Conservation (phyloP, 164 flowering plant species). For the Piper betle region DNA sequence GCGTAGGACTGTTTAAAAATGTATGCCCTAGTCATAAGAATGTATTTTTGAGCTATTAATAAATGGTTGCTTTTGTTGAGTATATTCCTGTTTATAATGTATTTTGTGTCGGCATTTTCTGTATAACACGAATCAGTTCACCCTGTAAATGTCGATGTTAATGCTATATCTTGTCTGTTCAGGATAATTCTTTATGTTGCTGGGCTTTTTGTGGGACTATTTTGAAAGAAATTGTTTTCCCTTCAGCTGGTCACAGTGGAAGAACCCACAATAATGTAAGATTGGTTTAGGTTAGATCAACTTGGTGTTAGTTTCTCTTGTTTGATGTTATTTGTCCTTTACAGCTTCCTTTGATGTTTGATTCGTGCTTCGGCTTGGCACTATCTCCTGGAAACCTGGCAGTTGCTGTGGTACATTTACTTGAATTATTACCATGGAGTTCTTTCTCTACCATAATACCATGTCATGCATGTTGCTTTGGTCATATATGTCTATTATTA, state of each 20-base stretch:
- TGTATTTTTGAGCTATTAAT: too few relatives aligned
- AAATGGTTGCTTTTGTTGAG: too few relatives aligned
- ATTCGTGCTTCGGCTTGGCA: constrained; percentile 72
- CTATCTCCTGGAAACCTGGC: constrained; percentile 80
- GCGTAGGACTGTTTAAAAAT: too few relatives aligned
- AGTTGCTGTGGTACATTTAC: constrained; percentile 53
- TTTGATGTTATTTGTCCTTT: constrained; percentile 6
- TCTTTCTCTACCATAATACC: neutral
- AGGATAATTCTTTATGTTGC: constrained; percentile 65
- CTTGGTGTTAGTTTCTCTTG: neutral
- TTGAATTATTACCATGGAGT: neutral
- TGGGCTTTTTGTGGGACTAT: constrained; percentile 46
- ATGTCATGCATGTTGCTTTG: neutral
- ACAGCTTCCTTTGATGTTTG: constrained; percentile 57
- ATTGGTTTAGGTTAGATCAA: constrained; percentile 2
- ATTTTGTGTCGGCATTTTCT: too few relatives aligned
- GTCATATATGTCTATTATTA: neutral
- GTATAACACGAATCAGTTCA: too few relatives aligned
- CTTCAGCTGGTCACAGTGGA: constrained; percentile 40
- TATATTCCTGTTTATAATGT: too few relatives aligned
- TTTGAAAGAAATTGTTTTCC: constrained; percentile 43
- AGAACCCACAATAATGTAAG: constrained; percentile 49
- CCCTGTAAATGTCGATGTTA: too few relatives aligned
- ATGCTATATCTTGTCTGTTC: neutral
- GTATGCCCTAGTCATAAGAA: too few relatives aligned